Base-by-base conservation (phyloP, 208 protist species). In the Tritrichomonas musculus region DNA sequence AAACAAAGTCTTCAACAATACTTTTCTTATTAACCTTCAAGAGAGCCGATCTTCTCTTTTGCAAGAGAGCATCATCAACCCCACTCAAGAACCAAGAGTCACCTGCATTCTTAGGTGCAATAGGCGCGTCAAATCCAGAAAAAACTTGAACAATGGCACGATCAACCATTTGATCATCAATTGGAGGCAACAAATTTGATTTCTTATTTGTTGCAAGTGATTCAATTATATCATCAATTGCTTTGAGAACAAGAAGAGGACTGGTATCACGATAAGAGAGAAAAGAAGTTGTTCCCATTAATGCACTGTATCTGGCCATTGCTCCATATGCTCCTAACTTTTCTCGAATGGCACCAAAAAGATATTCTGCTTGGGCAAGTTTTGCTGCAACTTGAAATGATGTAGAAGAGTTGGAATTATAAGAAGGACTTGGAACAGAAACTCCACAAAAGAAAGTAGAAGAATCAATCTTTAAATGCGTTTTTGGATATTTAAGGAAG, bases 161-260 rank as follows among this genome's bases (percentile, higher is more conserved):
- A 39, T 88, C 47, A 57, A 88, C 47, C 77, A 88, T 88, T 88
- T 88, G 47, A 88, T 88, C 77, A 20, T 25, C 57, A 11, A 88
- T 57, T 82, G 47, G n/a, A 39, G 47, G 47, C 33, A 44, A 11
- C n/a, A n/a, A n/a, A n/a, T n/a, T n/a, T n/a, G n/a, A n/a, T n/a
- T n/a, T n/a, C n/a, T n/a, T n/a, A n/a, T n/a, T n/a, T n/a, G n/a
- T n/a, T 39, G 9, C 17, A 20, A 88, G 27, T 88, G 33, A 33
- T 11, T 39, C 8, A 25, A 88, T n/a, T 33, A 14, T 33, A 60
- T 33, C 77, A 57, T 20, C 14, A 20, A 49, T 27, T 36, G 77
- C 77, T 39, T 88, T 53, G 9, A 88, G 25, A 33, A 88, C 77
- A 57, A 8, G 27, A 11, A 33, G 13, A 50, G 41, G 44, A 57